These are phyloP conservation scores for Trypanosoma rangeli DNA, from an alignment of 208 protist species.

Conservation along the genomic window DNA sequence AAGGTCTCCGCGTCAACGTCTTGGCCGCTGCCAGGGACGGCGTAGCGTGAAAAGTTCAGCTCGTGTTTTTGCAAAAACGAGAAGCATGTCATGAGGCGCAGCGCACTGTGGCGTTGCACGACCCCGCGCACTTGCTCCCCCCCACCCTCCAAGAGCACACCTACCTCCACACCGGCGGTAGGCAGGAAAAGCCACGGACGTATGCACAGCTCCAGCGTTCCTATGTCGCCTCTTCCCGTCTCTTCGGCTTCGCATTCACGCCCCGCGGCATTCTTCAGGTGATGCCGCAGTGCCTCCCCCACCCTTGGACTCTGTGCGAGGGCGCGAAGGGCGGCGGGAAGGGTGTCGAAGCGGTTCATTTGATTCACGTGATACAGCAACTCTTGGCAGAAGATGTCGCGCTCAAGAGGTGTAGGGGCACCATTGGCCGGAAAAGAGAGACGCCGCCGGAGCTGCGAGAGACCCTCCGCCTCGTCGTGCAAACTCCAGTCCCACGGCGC, in stretches of 20 bases:
- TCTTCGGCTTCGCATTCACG: conserved; percentile 6
- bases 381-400: conserved; percentile 67
- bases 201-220: conserved; percentile 45
- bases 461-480: conserved; percentile 37
- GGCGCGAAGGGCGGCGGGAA: conserved; percentile 50
- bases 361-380: conserved; percentile 77
- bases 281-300: conserved; percentile 31
- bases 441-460: conserved; percentile 37
- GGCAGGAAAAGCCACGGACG: conserved; percentile 80
- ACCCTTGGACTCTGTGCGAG: conserved; percentile 44
- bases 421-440: conserved; percentile 76
- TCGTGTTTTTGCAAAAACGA: conserved; percentile 35
- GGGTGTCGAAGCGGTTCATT: conserved; percentile 56
- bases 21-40: conserved; percentile 37
- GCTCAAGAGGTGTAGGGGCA: conserved; percentile 78
- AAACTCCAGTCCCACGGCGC: conserved; percentile 87
- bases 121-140: conserved; percentile 53
- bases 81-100: conserved; percentile 80
- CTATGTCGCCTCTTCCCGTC: neutral
- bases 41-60: conserved; percentile 36
- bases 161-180: conserved; percentile 68
- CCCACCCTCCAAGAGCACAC: conserved; percentile 56
- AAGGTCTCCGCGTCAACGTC: conserved; percentile 53
- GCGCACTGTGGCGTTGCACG: conserved; percentile 63
- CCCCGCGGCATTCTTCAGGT: conserved; percentile 5